Conservation (phyloP, 75 land plant genomes). For the Adiantum capillusveneris region DNA sequence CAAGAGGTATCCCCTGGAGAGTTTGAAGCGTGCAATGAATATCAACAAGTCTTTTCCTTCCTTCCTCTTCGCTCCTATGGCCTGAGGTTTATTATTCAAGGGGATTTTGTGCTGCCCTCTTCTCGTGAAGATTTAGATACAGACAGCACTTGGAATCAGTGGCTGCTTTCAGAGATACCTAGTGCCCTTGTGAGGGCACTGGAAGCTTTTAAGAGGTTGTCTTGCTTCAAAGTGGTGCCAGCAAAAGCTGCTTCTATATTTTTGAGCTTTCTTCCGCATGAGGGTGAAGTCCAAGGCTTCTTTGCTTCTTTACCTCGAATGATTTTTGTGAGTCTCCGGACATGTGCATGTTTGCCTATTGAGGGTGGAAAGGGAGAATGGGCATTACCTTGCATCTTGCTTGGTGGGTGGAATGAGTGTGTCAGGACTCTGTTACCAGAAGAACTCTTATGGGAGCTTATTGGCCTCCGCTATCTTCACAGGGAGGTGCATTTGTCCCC, state of each 20-base stretch:
- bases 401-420: slow-evolving; percentile 64
- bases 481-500: slow-evolving; percentile 62
- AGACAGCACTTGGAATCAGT: slow-evolving; percentile 90
- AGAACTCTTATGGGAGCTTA: slow-evolving; percentile 44
- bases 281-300: slow-evolving; percentile 91
- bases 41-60: slow-evolving; percentile 91
- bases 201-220: slow-evolving; percentile 51
- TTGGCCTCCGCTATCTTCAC: slow-evolving; percentile 70
- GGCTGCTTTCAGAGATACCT: slow-evolving; percentile 84
- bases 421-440: slow-evolving; percentile 55
- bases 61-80: slow-evolving; percentile 90
- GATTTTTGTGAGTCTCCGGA: slow-evolving; percentile 60
- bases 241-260: slow-evolving; percentile 64
- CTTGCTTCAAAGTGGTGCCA: slow-evolving; percentile 41
- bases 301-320: slow-evolving; percentile 74
- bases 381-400: slow-evolving; percentile 68
- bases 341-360: slow-evolving; percentile 58
- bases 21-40: slow-evolving; percentile 39
- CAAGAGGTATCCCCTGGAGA: slow-evolving; percentile 38
- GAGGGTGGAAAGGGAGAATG: slow-evolving; percentile 54
- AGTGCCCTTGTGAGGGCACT: slow-evolving; percentile 48
- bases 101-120: slow-evolving; percentile 87
- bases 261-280: slow-evolving; percentile 82
- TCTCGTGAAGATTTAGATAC: slow-evolving; percentile 92
- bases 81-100: slow-evolving; percentile 86